Base-by-base conservation (phyloP, 139 green algal species). In the Microglena sp. region DNA sequence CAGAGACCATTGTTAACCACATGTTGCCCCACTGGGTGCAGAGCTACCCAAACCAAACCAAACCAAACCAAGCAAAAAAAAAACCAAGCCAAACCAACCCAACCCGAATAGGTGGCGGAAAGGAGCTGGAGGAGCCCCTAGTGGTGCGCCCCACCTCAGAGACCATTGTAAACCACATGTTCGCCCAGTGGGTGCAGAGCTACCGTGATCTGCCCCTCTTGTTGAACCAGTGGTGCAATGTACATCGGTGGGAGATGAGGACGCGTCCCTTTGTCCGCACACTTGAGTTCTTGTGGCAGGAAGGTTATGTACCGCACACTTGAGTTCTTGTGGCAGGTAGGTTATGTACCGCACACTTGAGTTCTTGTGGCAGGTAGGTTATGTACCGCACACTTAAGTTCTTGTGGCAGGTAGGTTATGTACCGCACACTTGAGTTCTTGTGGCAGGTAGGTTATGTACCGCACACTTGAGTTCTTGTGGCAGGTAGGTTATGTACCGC, bases 171-270 rank as follows among this genome's bases (percentile, higher is more conserved):
- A 99, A 99, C 79, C 24, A 27, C 24, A 60, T 62, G n/a, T 22
- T 32, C 44, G 22, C 55, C 28, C 66, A 67, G 78, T 94, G 87
- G 89, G 67, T 95, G 3, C 82, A 93, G 68, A 82, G 59, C 65
- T 94, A 97, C 79, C 80, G 94, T 3, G 94, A 99, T 81, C 85
- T 99, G 68, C 94, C 94, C 5, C 67, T 99, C 58, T 84, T 90
- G 43, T 61, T 98, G 50, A 99, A 99, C 76, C 92, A 98, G 80
- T 99, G 94, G 94, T 89, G 83, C 66, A 99, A 99, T 67, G 94
- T 99, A 61, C 89, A 95, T 75, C 82, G 94, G 56, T 99, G 94
- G 93, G 92, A 99, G 83, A 95, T 99, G 94, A 78, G 93, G 60
- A 98, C 94, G 2, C 77, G 91, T 40, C 94, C 94, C 18, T 99